phyloP scores from a whole-genome alignment of 805 yeast genomes.

The Yamadazyma kitorensis region DNA sequence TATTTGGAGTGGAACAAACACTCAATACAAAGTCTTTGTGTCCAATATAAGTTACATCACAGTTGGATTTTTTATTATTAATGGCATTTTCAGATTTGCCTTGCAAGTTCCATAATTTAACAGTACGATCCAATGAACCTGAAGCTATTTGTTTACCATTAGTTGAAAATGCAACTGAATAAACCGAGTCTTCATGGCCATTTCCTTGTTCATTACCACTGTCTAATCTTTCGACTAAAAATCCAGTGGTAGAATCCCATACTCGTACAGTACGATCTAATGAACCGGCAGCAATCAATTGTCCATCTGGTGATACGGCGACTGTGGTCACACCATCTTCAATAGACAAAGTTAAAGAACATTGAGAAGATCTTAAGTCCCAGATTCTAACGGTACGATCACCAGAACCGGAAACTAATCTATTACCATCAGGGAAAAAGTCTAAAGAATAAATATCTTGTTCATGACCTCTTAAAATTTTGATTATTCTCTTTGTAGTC shows the following conservation, averaged over 20 bases:
- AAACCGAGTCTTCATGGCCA: conserved; percentile 95
- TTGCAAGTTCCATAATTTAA: conserved; percentile 91
- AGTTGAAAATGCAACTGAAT: conserved; percentile 89
- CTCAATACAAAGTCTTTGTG: conserved; percentile 95
- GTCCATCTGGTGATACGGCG: conserved; percentile 94
- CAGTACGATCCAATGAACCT: conserved; percentile 94
- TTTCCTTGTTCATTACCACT: conserved; percentile 84
- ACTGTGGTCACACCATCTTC: conserved; percentile 99
- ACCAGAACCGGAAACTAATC: conserved; percentile 93
- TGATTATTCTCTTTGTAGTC: conserved; percentile 77
- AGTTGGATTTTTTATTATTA: conserved; percentile 45
- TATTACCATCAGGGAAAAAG: conserved; percentile 91
- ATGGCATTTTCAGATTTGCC: conserved; percentile 35
- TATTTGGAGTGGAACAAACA: conserved; percentile 92
- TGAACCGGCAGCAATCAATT: conserved; percentile 93
- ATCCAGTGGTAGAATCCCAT: conserved; percentile 94
- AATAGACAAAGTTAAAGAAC: conserved; percentile 81
- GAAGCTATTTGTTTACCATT: conserved; percentile 90
- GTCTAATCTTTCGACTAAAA: conserved; percentile 87
- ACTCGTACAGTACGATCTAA: conserved; percentile 93
- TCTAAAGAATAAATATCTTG: conserved; percentile 96
- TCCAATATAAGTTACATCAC: conserved; percentile 92
- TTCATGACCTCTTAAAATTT: conserved; percentile 89
- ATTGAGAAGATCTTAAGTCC: conserved; percentile 89
- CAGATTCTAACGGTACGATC: conserved; percentile 95